phyloP scores from a whole-genome alignment of 352 stramenopile species.

The Blastocystis sp. region DNA sequence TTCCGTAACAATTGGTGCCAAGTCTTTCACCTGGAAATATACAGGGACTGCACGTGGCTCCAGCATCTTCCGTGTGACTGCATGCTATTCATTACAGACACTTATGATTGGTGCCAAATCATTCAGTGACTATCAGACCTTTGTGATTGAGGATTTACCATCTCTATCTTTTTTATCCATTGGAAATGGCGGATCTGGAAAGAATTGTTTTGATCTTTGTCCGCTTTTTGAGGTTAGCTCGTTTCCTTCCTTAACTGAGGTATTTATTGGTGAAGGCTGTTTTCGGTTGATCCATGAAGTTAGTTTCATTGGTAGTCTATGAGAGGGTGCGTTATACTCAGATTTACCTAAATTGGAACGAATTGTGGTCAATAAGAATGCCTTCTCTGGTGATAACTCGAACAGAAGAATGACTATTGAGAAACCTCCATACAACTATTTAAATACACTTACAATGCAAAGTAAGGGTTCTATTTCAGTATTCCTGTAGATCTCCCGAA shows the following conservation, averaged over 20 bases:
- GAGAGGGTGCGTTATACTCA: background rate
- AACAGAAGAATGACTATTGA: background rate
- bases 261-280: background rate
- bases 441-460: background rate
- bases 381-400: background rate
- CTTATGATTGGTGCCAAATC: background rate
- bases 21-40: background rate
- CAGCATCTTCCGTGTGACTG: background rate
- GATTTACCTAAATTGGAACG: background rate
- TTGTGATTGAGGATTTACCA: background rate
- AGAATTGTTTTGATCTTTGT: background rate
- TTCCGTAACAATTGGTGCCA: background rate
- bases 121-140: background rate
- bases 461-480: background rate
- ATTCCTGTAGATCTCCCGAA: background rate
- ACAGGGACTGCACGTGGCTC: background rate
- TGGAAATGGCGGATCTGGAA: background rate
- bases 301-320: background rate
- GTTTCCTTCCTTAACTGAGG: background rate
- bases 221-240: background rate
- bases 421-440: background rate
- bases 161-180: background rate
- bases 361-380: background rate
- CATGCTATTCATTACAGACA: background rate
- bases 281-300: background rate